These are phyloP conservation scores for Astraeus odoratus DNA, from an alignment of 768 basidiomycete genomes.

Conservation along the genomic window DNA sequence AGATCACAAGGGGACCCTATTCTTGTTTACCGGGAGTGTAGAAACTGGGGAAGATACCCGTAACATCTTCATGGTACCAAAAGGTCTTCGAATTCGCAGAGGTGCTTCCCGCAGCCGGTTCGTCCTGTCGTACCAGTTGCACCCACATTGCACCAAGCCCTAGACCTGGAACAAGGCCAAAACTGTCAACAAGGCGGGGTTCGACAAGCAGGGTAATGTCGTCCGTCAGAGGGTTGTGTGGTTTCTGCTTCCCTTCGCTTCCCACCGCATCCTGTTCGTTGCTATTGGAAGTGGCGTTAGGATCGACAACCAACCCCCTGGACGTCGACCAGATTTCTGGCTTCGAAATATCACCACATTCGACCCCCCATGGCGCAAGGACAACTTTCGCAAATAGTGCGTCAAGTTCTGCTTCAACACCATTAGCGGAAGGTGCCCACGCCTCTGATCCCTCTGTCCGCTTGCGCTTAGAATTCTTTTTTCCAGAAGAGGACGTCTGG, in stretches of 20 bases:
- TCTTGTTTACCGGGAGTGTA: constrained; percentile 32
- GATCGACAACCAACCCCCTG: constrained; percentile 29
- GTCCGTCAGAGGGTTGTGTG: constrained; percentile 49
- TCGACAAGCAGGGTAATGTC: constrained; percentile 54
- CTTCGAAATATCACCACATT: constrained; percentile 30
- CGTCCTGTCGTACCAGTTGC: constrained; percentile 58
- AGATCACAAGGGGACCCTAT: no score
- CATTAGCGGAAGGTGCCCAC: constrained; percentile 16
- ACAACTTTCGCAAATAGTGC: constrained; percentile 42
- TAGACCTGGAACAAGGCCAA: constrained; percentile 42
- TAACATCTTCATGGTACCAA: constrained; percentile 59
- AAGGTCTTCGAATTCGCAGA: constrained; percentile 20
- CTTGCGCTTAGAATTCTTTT: not conserved
- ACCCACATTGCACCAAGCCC: constrained; percentile 63
- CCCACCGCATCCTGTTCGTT: not conserved
- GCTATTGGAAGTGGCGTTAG: constrained; percentile 7
- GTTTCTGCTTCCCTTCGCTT: constrained; percentile 11
- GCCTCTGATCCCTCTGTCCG: constrained; percentile 6
- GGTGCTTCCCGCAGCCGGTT: no score
- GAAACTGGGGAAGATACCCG: constrained; percentile 48
- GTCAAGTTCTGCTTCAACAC: constrained; percentile 44
- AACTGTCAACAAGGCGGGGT: constrained; percentile 33
- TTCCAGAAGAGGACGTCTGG: not conserved
- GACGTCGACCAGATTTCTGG: constrained; percentile 32
- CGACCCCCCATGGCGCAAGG: constrained; percentile 48